Evolutionary conservation across 2,329 filamentous ascomycete species (phyloP), one percentile per base, ranked within the genome.

Genomic region (Xylariaceae sp.): DNA sequence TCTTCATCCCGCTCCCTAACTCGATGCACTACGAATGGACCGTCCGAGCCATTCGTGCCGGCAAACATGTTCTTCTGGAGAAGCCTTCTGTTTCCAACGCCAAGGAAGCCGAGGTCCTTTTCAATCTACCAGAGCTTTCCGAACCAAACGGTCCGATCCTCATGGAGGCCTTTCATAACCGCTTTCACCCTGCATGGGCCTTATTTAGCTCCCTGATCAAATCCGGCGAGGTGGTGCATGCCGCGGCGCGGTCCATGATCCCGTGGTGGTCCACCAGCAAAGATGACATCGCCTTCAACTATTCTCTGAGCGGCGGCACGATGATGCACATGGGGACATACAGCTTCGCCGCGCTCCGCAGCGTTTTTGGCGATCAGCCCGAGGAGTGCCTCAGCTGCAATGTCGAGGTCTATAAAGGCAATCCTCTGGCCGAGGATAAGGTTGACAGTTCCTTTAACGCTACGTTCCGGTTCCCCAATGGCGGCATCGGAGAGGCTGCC

Each of bases 31-130:
- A 65, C 46, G 73, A 78, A 61, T 81, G 76, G 75, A 71, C 77
- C 6, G 60, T 76, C 12, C 73, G 74, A 50, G 72, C 77, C 2
- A 66, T 83, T 27, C 61, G 67, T 27, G 73, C 73, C 2, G 76
- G 76, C 3, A 82, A 81, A 59, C 78, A 82, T 60, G 78, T 83
- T 26, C 72, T 83, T 0, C 66, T 81, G 2, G 80, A 82, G 63
- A 81, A 81, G 63, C 79, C 79, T 0, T 71, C 73, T 0, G 72
- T 70, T n/a, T 72, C 71, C 30, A 81, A 79, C 60, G 63, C 68
- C 2, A 54, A 48, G 0, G 76, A 83, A 62, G 78, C 77, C 2
- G 62, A 65, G 19, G 0, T 70, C 81, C 12, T 80, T 80, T 62
- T 37, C 35, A 37, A 37, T 11, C 35, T 37, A 11, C 35, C 35